These are phyloP conservation scores for Trichophyton schoenleinii DNA, from an alignment of 2,329 filamentous ascomycete species.

Conservation along the genomic window DNA sequence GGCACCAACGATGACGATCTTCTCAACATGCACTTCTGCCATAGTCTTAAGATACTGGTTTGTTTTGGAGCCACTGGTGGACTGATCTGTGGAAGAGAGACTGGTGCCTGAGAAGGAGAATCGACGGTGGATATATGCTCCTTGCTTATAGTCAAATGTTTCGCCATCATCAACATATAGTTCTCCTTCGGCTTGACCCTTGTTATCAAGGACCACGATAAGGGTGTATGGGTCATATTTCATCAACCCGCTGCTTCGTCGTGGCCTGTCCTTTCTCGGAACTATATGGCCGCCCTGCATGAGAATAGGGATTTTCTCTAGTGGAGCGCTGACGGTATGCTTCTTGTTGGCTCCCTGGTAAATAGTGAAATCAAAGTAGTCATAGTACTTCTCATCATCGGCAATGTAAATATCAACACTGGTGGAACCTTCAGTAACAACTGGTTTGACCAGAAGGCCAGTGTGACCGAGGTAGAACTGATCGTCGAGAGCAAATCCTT, in stretches of 20 bases:
- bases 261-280: conserved; percentile 74
- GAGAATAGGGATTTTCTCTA: conserved; percentile 77
- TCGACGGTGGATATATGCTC: conserved; percentile 74
- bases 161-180: conserved; percentile 92
- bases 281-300: conserved; percentile 92
- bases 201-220: conserved; percentile 57
- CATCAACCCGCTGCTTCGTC: conserved; percentile 80
- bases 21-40: conserved; percentile 66
- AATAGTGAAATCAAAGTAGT: conserved; percentile 80
- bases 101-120: conserved; percentile 53
- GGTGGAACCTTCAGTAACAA: conserved; percentile 62
- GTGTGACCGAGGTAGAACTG: conserved; percentile 85
- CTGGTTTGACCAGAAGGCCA: conserved; percentile 83
- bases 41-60: conserved; percentile 69
- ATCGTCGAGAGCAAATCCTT: conserved; percentile 78
- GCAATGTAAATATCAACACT: conserved; percentile 73
- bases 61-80: conserved; percentile 48
- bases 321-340: conserved; percentile 59
- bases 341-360: conserved; percentile 60
- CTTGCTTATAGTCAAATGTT: conserved; percentile 72
- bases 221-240: conserved; percentile 90
- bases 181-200: conserved; percentile 63
- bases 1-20: conserved; percentile 70
- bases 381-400: conserved; percentile 80
- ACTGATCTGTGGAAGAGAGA: conserved; percentile 59